These are phyloP conservation scores for Mycena haematopus DNA, from an alignment of 768 basidiomycete species.

Conservation along the genomic window DNA sequence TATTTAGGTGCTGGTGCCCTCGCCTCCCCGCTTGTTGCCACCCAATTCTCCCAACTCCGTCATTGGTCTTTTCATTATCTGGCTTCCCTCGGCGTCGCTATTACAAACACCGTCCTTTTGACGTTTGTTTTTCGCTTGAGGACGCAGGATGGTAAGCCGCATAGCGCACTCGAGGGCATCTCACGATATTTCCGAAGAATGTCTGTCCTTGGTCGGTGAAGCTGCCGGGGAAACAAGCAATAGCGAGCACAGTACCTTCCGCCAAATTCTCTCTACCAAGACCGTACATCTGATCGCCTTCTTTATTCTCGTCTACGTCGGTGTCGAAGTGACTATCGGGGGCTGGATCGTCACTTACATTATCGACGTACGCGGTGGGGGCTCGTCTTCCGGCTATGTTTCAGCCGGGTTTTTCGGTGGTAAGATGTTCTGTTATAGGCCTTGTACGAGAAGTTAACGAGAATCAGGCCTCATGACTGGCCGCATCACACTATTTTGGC, in stretches of 20 bases:
- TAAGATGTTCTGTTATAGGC: constrained; percentile 29
- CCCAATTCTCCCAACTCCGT: constrained; percentile 72
- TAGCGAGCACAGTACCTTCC: constrained; percentile 47
- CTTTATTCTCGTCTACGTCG: constrained; percentile 72
- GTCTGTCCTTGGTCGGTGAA: constrained; percentile 60
- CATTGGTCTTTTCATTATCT: constrained; percentile 86
- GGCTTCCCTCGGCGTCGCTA: constrained; percentile 68
- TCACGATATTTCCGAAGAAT: constrained; percentile 47
- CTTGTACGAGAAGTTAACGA: neutral
- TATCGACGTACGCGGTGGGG: constrained; percentile 50
- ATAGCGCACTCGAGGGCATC: neutral
- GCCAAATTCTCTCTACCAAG: constrained; percentile 57
- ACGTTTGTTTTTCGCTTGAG: constrained; percentile 69
- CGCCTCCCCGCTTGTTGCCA: constrained; percentile 75
- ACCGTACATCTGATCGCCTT: constrained; percentile 68
- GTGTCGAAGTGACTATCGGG: constrained; percentile 68
- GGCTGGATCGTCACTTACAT: constrained; percentile 76
- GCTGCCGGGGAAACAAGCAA: constrained; percentile 42
- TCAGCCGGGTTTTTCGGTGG: constrained; percentile 66
- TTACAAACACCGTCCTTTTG: constrained; percentile 60
- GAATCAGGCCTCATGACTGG: constrained; percentile 59
- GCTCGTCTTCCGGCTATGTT: constrained; percentile 59
- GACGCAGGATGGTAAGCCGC: constrained; percentile 64
- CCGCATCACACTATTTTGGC: constrained; percentile 60
- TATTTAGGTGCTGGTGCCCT: constrained; percentile 67